Evolutionary conservation across 2,329 filamentous ascomycete species (phyloP).

Genomic region (Colletotrichum sp.): DNA sequence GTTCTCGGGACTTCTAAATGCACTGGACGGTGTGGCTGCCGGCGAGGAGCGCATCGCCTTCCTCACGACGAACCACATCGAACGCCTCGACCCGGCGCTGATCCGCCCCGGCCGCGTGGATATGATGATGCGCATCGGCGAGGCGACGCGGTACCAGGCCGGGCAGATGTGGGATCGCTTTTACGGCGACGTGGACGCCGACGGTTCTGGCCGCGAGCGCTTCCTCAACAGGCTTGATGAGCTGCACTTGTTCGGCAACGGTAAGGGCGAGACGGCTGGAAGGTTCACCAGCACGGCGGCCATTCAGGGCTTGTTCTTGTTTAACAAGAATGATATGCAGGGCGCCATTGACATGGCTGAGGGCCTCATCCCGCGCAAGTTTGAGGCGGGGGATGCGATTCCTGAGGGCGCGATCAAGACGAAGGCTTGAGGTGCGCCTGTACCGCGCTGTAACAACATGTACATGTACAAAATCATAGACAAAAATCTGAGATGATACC

Average conservation of each 20-base stretch:
- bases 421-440: conserved; percentile 32
- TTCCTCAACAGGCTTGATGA: conserved; percentile 76
- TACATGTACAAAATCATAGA: background rate
- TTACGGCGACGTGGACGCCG: conserved; percentile 80
- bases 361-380: conserved; percentile 63
- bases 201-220: conserved; percentile 64
- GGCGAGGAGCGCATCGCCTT: conserved; percentile 95
- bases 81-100: conserved; percentile 85
- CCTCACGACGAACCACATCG: conserved; percentile 92
- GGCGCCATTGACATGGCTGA: conserved; percentile 85
- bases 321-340: conserved; percentile 90
- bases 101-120: conserved; percentile 93
- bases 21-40: conserved; percentile 89
- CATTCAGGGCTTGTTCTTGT: conserved; percentile 92
- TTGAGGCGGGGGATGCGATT: conserved; percentile 51
- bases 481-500: conserved; percentile 6
- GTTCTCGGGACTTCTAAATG: conserved; percentile 88
- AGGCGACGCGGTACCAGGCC: conserved; percentile 86
- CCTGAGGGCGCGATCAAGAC: conserved; percentile 46
- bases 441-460: conserved; percentile 5
- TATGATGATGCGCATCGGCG: conserved; percentile 88
- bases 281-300: conserved; percentile 82
- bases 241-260: conserved; percentile 72
- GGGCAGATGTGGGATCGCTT: conserved; percentile 92
- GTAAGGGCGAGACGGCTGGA: conserved; percentile 50